A percentile compares a stretch with the other conserved stretches of the same genome.
Conservation (phyloP, 1,284 basidiomycete species). For the Cryptococcus sp. region DNA sequence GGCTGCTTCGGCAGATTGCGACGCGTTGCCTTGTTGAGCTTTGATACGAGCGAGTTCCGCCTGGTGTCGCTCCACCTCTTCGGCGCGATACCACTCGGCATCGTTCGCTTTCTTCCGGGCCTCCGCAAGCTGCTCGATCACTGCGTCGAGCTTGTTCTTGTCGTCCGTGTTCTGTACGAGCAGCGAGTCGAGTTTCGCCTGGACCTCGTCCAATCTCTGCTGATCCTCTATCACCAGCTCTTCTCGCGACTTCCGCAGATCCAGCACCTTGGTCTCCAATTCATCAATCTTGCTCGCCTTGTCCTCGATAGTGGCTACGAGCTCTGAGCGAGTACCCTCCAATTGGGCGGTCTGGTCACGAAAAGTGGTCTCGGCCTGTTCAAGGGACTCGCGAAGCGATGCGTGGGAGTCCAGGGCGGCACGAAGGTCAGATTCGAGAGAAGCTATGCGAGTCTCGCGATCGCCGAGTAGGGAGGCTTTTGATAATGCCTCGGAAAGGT, state of each 20-base stretch:
- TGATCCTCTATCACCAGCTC: conserved; percentile 41
- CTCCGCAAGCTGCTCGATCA: conserved; percentile 4
- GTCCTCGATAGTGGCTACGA: conserved; percentile 31
- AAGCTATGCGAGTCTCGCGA: conserved; percentile 8
- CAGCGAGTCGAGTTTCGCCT: conserved; percentile 13
- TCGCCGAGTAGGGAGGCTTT: neutral
- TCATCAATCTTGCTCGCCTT: conserved; percentile 36
- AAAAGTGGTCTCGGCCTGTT: conserved; percentile 17
- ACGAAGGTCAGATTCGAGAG: conserved; percentile 9
- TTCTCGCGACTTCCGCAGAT: conserved; percentile 40
- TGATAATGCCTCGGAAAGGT: conserved; percentile 15
- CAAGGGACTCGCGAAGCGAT: conserved; percentile 6
- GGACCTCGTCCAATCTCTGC: conserved; percentile 24
- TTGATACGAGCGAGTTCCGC: conserved; percentile 7
- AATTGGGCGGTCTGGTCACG: conserved; percentile 33
- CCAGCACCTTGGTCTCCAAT: conserved; percentile 39
- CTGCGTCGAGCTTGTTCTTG: conserved; percentile 5
- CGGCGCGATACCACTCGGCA: neutral
- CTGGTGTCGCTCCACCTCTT: conserved; percentile 6
- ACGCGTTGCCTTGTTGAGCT: conserved; percentile 9
- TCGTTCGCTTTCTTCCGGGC: conserved; percentile 1
- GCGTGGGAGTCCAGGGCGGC: conserved; percentile 10
- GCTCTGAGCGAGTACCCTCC: conserved; percentile 32
- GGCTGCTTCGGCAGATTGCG: neutral
- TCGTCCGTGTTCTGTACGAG: conserved; percentile 11